Base-by-base conservation (phyloP, 768 basidiomycete species). In the Tricholoma furcatifolium region DNA sequence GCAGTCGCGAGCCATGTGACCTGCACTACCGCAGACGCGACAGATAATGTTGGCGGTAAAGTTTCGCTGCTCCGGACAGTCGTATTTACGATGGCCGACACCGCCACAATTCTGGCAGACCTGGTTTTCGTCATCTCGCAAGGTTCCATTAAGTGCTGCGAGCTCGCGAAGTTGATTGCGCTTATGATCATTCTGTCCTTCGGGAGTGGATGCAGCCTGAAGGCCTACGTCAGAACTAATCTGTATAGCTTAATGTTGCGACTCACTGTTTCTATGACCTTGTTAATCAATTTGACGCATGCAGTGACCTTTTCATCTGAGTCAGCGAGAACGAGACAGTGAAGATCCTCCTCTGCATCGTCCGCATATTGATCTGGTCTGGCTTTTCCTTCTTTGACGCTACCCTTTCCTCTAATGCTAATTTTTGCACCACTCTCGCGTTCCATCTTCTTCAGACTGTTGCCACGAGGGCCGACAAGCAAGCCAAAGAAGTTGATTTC, bases 401-500 rank as follows among this genome's bases (percentile, higher is more conserved):
- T 93, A 36, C 97, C 97, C 72, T 98, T 98, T 51, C 97, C 97
- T 56, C 97, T 83, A 59, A 99, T 99, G 61, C 90, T 93, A 64
- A 99, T 99, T 73, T 98, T 98, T 6, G 97, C 97, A 31, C 97
- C 97, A 64, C 90, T 93, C 63, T 98, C 93, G 53, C 91, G 80
- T 71, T 99, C 97, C 97, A 99, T 99, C 73, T 93, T 95, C 81
- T 99, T 99, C 80, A 98, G 74, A 75, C 95, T 95, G 68, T 99
- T 98, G 42, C 97, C 97, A 64, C 97, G 90, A 65, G 97, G 97
- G 35, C 97, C 97, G 58, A 99, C 96, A 55, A 99, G 83, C 56
- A 99, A 77, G 62, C 97, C 97, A 63, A 99, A 98, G 75, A 98
- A 99, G 69, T 99, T 99, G 78, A 99, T 98, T 73, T 98, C 96